Evolutionary conservation across 2,329 filamentous ascomycete species (phyloP).

Genomic region (Neopestalotiopsis clavispora): DNA sequence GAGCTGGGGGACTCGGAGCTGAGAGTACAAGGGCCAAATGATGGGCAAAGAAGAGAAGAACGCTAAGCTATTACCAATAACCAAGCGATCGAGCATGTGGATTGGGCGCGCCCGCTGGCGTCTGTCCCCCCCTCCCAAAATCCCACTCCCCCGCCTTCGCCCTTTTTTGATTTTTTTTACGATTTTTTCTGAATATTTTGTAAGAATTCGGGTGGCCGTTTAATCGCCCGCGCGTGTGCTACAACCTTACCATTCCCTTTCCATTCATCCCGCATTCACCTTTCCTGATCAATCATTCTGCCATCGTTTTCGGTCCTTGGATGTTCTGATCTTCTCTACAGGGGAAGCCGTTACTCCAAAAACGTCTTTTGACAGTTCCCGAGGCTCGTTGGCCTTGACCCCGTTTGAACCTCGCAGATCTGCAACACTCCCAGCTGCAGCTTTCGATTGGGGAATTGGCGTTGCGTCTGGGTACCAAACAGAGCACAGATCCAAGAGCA

Average conservation of each 20-base stretch:
- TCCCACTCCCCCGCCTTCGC: slow-evolving; percentile 26
- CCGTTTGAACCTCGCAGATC: slow-evolving; percentile 26
- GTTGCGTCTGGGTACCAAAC: not conserved
- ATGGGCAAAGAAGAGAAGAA: not conserved
- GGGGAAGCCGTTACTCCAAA: slow-evolving; percentile 41
- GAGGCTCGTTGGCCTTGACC: slow-evolving; percentile 14
- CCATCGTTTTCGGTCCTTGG: slow-evolving; percentile 36
- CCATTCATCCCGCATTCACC: slow-evolving; percentile 53
- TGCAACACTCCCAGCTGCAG: not conserved
- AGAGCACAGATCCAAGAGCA: slow-evolving; percentile 4
- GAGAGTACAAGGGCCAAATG: not conserved
- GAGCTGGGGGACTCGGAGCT: not conserved
- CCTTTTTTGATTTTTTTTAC: slow-evolving; percentile 32
- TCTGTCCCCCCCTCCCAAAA: not conserved
- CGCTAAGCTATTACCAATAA: not conserved
- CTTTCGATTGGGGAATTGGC: not conserved
- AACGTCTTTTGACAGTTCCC: slow-evolving; percentile 24
- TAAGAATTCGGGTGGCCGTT: slow-evolving; percentile 42
- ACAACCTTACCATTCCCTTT: slow-evolving; percentile 57
- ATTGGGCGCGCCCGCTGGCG: slow-evolving; percentile 2
- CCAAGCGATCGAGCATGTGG: not conserved
- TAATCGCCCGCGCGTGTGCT: slow-evolving; percentile 49
- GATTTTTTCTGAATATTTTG: not conserved
- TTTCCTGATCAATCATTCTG: slow-evolving; percentile 52
- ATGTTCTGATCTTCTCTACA: slow-evolving; percentile 39